Conservation (phyloP, 192 early-diverging fungal species). For the Backusella circina region DNA sequence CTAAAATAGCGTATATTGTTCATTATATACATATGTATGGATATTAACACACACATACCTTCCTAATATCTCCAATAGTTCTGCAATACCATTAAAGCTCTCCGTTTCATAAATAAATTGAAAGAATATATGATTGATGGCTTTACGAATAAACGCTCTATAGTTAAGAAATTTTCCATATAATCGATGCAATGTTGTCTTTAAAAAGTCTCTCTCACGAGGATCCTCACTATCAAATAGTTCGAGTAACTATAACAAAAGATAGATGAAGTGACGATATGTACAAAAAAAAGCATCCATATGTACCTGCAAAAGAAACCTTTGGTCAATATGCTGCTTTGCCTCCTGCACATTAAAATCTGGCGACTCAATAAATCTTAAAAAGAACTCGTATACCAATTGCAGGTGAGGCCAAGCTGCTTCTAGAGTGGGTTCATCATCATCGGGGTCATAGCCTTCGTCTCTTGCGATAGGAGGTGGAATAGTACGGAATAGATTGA, state of each 20-base stretch:
- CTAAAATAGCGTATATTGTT: slow-evolving; percentile 45
- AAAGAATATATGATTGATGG: slow-evolving; percentile 99
- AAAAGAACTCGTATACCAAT: slow-evolving; percentile 97
- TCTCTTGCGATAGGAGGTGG: slow-evolving; percentile 93
- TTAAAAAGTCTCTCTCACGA: slow-evolving; percentile 96
- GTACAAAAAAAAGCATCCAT: background rate
- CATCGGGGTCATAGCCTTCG: slow-evolving; percentile 98
- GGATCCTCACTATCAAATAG: slow-evolving; percentile 99
- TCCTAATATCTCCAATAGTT: slow-evolving; percentile 96
- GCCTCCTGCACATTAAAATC: slow-evolving; percentile 98
- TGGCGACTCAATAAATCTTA: slow-evolving; percentile 95
- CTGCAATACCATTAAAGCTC: slow-evolving; percentile 96
- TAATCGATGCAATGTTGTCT: slow-evolving; percentile 96
- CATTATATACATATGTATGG: background rate
- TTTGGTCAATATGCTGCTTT: slow-evolving; percentile 94
- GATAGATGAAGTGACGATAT: background rate
- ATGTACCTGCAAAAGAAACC: slow-evolving; percentile 83
- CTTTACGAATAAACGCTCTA: slow-evolving; percentile 93
- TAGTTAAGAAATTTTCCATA: slow-evolving; percentile 99
- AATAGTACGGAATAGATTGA: slow-evolving; percentile 95
- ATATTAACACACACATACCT: slow-evolving; percentile 54
- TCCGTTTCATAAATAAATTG: slow-evolving; percentile 98
- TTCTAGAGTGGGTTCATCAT: slow-evolving; percentile 98
- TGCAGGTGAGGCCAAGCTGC: slow-evolving; percentile 97
- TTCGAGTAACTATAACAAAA: slow-evolving; percentile 76